Conservation (phyloP, 495 filamentous ascomycete genomes). For the Neurospora sp. region DNA sequence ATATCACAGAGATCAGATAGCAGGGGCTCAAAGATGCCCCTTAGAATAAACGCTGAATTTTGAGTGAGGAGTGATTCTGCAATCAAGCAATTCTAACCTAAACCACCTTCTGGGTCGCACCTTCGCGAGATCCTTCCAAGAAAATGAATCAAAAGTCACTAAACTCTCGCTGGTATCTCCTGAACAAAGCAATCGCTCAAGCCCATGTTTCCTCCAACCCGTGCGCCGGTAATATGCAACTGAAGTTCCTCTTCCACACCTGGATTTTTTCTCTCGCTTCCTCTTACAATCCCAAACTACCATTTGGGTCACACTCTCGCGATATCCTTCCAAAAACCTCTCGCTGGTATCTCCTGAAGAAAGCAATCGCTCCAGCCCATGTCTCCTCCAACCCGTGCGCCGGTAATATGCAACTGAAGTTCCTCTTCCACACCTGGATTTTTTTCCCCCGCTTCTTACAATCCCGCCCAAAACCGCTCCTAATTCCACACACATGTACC, state of each 20-base stretch:
- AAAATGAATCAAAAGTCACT: background rate
- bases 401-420: background rate
- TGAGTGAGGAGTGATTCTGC: background rate
- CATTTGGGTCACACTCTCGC: background rate
- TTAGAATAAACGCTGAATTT: background rate
- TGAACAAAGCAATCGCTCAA: background rate
- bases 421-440: background rate
- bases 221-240: background rate
- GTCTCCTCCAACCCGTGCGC: background rate
- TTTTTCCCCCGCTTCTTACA: background rate
- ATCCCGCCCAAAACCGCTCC: background rate
- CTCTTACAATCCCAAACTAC: background rate
- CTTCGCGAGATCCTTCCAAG: background rate
- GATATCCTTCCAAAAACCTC: background rate
- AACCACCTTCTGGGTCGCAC: background rate
- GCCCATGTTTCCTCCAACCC: background rate
- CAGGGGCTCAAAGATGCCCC: background rate
- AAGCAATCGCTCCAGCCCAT: background rate
- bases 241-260: background rate
- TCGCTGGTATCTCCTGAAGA: background rate
- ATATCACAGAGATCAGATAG: background rate
- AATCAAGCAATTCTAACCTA: background rate
- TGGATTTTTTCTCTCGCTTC: background rate
- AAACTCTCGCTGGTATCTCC: background rate
- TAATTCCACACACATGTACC: background rate